phyloP scores from a whole-genome alignment of 805 yeast genomes.

The Ogataea degrootiae region DNA sequence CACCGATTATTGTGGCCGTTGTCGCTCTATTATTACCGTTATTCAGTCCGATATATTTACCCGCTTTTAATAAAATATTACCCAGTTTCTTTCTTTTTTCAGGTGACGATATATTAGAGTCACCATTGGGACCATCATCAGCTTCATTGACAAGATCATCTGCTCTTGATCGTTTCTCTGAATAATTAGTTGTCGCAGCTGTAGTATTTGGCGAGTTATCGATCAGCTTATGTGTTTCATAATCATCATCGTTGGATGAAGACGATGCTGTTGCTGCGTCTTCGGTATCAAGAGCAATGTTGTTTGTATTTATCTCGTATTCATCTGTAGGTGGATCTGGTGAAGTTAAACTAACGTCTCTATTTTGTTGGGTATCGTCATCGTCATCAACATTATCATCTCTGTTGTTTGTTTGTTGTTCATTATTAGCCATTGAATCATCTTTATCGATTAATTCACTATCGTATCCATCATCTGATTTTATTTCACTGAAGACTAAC shows the following conservation, averaged over 20 bases:
- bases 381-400: conserved; percentile 16
- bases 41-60: conserved; percentile 2
- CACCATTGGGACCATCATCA: conserved; percentile 2
- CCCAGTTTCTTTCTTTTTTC: conserved; percentile 18
- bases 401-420: not conserved
- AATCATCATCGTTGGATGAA: not conserved
- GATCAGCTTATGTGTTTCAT: not conserved
- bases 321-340: conserved; percentile 15
- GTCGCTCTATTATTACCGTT: no score
- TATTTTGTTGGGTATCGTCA: conserved; percentile 14
- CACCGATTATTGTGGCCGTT: no score
- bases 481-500: conserved; percentile 4
- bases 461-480: not conserved
- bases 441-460: conserved; percentile 19
- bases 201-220: not conserved
- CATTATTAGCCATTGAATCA: conserved; percentile 7
- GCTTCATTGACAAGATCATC: conserved; percentile 1
- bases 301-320: conserved; percentile 4
- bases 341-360: conserved; percentile 18
- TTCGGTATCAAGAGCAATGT: not conserved
- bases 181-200: not conserved
- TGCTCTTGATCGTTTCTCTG: conserved; percentile 9
- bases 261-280: not conserved
- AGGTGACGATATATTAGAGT: conserved; percentile 7
- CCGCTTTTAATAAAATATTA: conserved; percentile 14